Percentiles rank a stretch among this genome's conserved stretches.
phyloP scores from a whole-genome alignment of 2,329 filamentous ascomycete species.

The Leptographium lundbergii region DNA sequence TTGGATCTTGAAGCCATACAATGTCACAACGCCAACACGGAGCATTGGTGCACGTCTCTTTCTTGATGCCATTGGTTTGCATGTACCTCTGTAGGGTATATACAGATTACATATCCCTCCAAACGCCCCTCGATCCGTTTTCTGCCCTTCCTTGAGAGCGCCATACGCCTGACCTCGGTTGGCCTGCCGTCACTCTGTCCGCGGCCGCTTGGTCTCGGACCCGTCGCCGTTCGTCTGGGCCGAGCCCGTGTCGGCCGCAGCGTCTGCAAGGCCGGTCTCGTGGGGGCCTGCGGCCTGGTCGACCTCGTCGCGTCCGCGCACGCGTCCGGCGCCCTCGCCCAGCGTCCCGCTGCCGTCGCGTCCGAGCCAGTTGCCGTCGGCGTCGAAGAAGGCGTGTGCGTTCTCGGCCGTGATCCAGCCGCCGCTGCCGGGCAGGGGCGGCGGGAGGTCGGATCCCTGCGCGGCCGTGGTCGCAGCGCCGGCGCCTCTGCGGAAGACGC shows the following conservation, averaged over 20 bases:
- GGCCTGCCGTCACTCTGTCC: slow-evolving; percentile 25
- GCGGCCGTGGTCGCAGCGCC: slow-evolving; percentile 16
- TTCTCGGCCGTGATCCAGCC: slow-evolving; percentile 92
- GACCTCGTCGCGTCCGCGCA: slow-evolving; percentile 38
- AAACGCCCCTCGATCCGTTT: no score
- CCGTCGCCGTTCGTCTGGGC: slow-evolving; percentile 20
- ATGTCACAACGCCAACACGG: not conserved
- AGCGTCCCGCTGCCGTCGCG: slow-evolving; percentile 33
- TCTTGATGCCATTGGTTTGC: not conserved
- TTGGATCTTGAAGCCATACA: not conserved
- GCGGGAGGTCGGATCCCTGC: slow-evolving; percentile 38
- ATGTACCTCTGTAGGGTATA: no score
- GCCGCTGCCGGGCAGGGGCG: slow-evolving; percentile 57
- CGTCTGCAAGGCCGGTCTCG: not conserved
- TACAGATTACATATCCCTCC: no score
- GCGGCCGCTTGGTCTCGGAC: slow-evolving; percentile 33
- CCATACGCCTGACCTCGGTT: not conserved
- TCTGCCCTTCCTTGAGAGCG: no score
- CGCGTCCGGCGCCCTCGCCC: slow-evolving; percentile 52
- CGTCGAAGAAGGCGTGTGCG: slow-evolving; percentile 71
- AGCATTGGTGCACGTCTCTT: not conserved
- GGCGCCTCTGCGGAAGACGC: slow-evolving; percentile 32
- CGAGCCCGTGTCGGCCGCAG: not conserved
- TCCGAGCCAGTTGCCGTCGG: slow-evolving; percentile 65
- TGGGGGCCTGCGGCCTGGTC: slow-evolving; percentile 25